Percentiles rank a stretch among this genome's conserved stretches.
Conservation (phyloP, 345 rosid genomes). For the Aethionema arabicum region DNA sequence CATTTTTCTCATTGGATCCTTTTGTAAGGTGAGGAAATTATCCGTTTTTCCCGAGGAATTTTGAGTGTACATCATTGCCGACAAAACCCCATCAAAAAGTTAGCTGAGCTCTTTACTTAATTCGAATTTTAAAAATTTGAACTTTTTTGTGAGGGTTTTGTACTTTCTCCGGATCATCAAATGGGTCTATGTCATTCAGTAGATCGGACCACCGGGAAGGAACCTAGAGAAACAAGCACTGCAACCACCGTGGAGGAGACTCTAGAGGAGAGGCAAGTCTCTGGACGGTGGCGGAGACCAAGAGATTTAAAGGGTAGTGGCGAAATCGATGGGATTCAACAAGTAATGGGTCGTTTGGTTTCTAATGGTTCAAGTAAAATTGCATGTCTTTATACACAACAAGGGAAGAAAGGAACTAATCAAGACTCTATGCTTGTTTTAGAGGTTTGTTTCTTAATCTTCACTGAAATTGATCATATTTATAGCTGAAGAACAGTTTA, state of each 20-base stretch:
- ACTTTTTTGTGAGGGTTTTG: not conserved
- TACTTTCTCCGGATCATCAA: slow-evolving; percentile 21
- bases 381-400: slow-evolving; percentile 87
- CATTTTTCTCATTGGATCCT: slow-evolving; percentile 25
- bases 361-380: slow-evolving; percentile 57
- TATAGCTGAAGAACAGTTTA: not conserved
- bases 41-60: slow-evolving; percentile 1
- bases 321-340: slow-evolving; percentile 44
- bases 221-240: slow-evolving; percentile 31
- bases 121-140: slow-evolving; percentile 7
- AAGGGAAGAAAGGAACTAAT: slow-evolving; percentile 95
- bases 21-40: slow-evolving; percentile 16
- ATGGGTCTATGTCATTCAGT: slow-evolving; percentile 81
- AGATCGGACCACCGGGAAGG: slow-evolving; percentile 43
- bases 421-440: slow-evolving; percentile 97
- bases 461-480: slow-evolving; percentile 5
- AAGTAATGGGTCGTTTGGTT: slow-evolving; percentile 56
- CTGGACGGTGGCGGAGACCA: slow-evolving; percentile 55
- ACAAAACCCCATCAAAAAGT: slow-evolving; percentile 17
- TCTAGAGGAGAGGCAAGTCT: slow-evolving; percentile 29
- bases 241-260: slow-evolving; percentile 29
- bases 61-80: slow-evolving; percentile 12
- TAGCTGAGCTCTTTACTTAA: not conserved
- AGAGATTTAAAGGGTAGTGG: slow-evolving; percentile 38
- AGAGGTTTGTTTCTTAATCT: slow-evolving; percentile 57